Percentiles rank a stretch among this genome's conserved stretches.
phyloP scores from a whole-genome alignment of 345 rosid genomes.

The Microthlaspi erraticum region DNA sequence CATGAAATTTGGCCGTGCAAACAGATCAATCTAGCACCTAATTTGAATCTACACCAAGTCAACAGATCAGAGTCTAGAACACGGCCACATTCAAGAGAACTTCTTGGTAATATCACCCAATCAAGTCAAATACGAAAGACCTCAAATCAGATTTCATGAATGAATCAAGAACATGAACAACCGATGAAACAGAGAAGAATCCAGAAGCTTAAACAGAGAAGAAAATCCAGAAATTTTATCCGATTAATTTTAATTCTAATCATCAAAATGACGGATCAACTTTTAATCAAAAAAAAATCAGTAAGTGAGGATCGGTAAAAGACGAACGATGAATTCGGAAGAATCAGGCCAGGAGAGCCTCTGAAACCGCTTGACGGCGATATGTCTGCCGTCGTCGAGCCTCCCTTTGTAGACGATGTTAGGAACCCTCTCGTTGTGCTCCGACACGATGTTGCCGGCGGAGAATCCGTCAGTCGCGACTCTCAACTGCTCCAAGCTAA shows the following conservation, averaged over 20 bases:
- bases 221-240: conserved; percentile 13
- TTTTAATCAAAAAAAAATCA: background rate
- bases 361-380: conserved; percentile 92
- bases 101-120: background rate
- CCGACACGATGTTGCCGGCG: conserved; percentile 84
- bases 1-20: conserved; percentile 4
- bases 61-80: conserved; percentile 23
- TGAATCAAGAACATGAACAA: background rate
- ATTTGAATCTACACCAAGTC: background rate
- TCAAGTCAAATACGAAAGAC: background rate
- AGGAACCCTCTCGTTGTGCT: conserved; percentile 95
- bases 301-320: background rate
- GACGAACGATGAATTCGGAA: conserved; percentile 84
- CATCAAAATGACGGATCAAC: too few relatives aligned
- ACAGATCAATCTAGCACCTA: conserved; percentile 7
- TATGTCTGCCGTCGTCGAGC: conserved; percentile 57
- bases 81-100: conserved; percentile 7
- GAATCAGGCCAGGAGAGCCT: conserved; percentile 92
- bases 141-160: too few relatives aligned
- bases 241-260: background rate
- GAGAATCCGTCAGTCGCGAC: conserved; percentile 79
- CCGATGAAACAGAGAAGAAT: too few relatives aligned
- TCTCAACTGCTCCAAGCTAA: conserved; percentile 67
- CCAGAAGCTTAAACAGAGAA: background rate
- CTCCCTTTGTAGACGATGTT: conserved; percentile 88